These are phyloP conservation scores for Axilococcus clingmanii DNA, from an alignment of 139 green algal species.

Conservation along the genomic window DNA sequence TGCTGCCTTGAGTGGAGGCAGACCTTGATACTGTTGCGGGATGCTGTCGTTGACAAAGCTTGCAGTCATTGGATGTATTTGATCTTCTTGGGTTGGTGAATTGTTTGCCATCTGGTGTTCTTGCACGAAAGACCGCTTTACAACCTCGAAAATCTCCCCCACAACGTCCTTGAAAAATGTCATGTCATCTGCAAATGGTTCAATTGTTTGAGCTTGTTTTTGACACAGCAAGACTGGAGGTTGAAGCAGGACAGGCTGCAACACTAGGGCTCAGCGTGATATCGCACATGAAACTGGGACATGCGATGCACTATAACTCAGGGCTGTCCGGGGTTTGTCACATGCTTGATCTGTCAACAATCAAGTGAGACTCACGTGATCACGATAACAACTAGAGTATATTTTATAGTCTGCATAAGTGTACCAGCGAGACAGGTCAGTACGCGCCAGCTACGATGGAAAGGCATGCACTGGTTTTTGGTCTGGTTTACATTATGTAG, in stretches of 20 bases:
- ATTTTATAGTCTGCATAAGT: background rate
- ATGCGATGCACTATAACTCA: slow-evolving; percentile 22
- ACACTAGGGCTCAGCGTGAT: slow-evolving; percentile 21
- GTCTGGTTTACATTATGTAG: slow-evolving; percentile 13
- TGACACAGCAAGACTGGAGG: slow-evolving; percentile 22
- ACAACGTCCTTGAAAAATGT: no score
- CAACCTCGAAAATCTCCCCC: no score
- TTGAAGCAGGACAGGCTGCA: slow-evolving; percentile 12
- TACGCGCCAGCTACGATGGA: slow-evolving; percentile 7
- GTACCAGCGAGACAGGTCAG: slow-evolving; percentile 43
- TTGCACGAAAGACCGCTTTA: no score
- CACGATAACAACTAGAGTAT: background rate
- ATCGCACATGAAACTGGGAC: slow-evolving; percentile 33
- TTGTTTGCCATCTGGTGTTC: no score
- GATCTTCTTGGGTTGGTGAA: no score
- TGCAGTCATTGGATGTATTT: no score
- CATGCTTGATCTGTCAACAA: slow-evolving; percentile 5
- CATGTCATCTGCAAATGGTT: no score
- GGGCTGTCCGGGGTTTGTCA: slow-evolving; percentile 33
- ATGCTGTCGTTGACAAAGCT: no score
- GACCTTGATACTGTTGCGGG: no score
- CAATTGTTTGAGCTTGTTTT: slow-evolving; percentile 19
- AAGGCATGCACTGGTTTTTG: slow-evolving; percentile 28
- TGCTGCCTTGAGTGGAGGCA: no score
- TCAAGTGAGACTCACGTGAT: background rate